Conservation (phyloP, 352 stramenopile genomes). For the Phytopythium mirpurense region DNA sequence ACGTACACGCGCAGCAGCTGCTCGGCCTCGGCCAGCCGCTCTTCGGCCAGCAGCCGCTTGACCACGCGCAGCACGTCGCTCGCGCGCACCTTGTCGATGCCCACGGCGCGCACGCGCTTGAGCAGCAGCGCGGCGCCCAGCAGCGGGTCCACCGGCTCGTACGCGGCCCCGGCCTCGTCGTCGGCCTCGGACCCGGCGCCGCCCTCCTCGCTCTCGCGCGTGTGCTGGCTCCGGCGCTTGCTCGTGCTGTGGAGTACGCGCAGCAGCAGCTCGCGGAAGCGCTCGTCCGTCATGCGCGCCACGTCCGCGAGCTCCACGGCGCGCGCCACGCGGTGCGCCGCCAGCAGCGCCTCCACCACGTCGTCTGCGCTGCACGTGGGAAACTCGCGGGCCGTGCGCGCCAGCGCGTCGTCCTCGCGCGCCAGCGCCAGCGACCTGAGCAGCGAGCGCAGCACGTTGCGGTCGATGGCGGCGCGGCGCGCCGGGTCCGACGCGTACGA, state of each 20-base stretch:
- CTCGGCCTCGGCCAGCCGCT: slow-evolving; percentile 35
- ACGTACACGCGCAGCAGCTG: slow-evolving; percentile 52
- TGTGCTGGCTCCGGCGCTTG: too few species aligned
- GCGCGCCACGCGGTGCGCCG: slow-evolving; percentile 27
- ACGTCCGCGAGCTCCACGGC: slow-evolving; percentile 46
- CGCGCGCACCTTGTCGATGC: slow-evolving; percentile 18
- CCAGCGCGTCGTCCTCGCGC: slow-evolving; percentile 37
- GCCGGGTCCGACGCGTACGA: slow-evolving; percentile 4
- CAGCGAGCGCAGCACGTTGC: slow-evolving; percentile 54
- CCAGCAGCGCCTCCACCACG: slow-evolving; percentile 31
- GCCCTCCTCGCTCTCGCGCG: too few species aligned
- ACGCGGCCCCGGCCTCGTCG: too few species aligned
- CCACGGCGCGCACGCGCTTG: slow-evolving; percentile 51
- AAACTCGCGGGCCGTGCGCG: slow-evolving; percentile 33
- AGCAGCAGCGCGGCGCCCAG: slow-evolving; percentile 45
- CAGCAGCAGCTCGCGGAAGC: slow-evolving; percentile 22
- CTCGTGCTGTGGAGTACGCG: slow-evolving; percentile 18
- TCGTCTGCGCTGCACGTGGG: slow-evolving; percentile 33
- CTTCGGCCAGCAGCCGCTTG: slow-evolving; percentile 37
- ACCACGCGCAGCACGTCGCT: slow-evolving; percentile 41
- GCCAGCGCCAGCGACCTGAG: slow-evolving; percentile 61
- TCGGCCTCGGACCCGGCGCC: too few species aligned
- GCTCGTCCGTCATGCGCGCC: slow-evolving; percentile 1
- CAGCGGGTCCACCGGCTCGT: slow-evolving; percentile 19
- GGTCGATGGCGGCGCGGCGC: slow-evolving; percentile 45